These are phyloP conservation scores for Penicillium sclerotigenum DNA, from an alignment of 2,329 filamentous ascomycete genomes.

Conservation along the genomic window DNA sequence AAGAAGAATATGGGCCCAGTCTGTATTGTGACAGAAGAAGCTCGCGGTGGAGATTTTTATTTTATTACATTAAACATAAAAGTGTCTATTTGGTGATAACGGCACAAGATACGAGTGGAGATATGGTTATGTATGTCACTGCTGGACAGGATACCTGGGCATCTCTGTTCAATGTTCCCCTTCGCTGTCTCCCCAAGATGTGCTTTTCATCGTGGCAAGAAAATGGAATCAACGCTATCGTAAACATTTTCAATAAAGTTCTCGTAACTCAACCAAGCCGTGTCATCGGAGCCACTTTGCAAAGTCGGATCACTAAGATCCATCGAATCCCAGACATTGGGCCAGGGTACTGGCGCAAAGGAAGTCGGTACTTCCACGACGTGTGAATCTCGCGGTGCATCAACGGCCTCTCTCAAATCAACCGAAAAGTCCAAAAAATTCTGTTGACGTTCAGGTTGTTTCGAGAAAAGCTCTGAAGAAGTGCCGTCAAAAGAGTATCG, in stretches of 20 bases:
- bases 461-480: background rate
- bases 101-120: background rate
- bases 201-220: slow-evolving; percentile 11
- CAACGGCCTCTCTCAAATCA: background rate
- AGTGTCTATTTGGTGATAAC: background rate
- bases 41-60: background rate
- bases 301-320: slow-evolving; percentile 15
- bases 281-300: slow-evolving; percentile 11
- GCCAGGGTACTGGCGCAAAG: slow-evolving; percentile 13
- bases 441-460: background rate
- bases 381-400: background rate
- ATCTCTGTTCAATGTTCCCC: background rate
- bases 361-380: background rate
- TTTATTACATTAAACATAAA: background rate
- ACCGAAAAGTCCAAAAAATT: background rate
- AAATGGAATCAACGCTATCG: slow-evolving; percentile 23
- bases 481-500: background rate
- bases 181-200: background rate
- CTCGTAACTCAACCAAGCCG: slow-evolving; percentile 29
- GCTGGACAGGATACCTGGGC: background rate
- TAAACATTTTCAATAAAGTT: slow-evolving; percentile 30
- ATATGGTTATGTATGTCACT: background rate
- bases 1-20: background rate
- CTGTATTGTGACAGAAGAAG: too few species aligned
- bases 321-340: slow-evolving; percentile 28